phyloP scores from a whole-genome alignment of 2,329 filamentous ascomycete species.

The Beauveria asiatica region DNA sequence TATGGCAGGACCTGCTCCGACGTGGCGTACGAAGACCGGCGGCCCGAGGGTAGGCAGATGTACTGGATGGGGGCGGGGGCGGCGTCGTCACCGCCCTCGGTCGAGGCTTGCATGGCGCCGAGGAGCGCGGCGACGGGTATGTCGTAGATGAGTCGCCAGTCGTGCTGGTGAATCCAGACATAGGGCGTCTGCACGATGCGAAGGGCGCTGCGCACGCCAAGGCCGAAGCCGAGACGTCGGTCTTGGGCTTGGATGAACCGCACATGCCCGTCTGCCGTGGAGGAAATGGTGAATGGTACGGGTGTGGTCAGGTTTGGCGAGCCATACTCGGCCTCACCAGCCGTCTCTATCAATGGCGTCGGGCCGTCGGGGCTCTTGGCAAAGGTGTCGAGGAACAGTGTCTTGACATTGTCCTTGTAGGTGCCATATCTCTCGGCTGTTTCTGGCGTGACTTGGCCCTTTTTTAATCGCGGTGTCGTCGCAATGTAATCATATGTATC shows the following conservation, averaged over 20 bases:
- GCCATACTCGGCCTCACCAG: slow-evolving; percentile 39
- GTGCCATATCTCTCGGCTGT: slow-evolving; percentile 31
- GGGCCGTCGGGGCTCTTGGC: not conserved
- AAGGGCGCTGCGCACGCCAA: slow-evolving; percentile 44
- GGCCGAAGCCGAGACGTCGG: slow-evolving; percentile 43
- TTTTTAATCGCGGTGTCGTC: slow-evolving; percentile 38
- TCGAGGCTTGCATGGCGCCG: slow-evolving; percentile 34
- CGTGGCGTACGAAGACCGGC: slow-evolving; percentile 42
- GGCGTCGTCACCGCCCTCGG: slow-evolving; percentile 14
- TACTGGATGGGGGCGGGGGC: slow-evolving; percentile 40
- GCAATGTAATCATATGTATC: slow-evolving; percentile 43
- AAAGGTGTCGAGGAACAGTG: slow-evolving; percentile 23
- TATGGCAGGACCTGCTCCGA: slow-evolving; percentile 37
- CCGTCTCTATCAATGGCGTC: slow-evolving; percentile 9
- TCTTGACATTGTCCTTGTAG: slow-evolving; percentile 41
- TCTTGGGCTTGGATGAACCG: slow-evolving; percentile 39
- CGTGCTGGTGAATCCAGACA: slow-evolving; percentile 51
- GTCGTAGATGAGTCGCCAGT: slow-evolving; percentile 40
- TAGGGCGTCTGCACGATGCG: slow-evolving; percentile 38
- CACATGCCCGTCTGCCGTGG: slow-evolving; percentile 28
- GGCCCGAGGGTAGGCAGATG: slow-evolving; percentile 42
- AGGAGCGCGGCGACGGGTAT: slow-evolving; percentile 37
- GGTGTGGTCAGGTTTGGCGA: slow-evolving; percentile 26
- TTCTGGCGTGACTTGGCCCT: slow-evolving; percentile 40
- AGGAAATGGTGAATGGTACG: slow-evolving; percentile 28